Evolutionary conservation across 371 early-diverging fungal species (phyloP), one percentile per base, ranked within the genome.

Genomic region (Mitosporidium daphniae): DNA sequence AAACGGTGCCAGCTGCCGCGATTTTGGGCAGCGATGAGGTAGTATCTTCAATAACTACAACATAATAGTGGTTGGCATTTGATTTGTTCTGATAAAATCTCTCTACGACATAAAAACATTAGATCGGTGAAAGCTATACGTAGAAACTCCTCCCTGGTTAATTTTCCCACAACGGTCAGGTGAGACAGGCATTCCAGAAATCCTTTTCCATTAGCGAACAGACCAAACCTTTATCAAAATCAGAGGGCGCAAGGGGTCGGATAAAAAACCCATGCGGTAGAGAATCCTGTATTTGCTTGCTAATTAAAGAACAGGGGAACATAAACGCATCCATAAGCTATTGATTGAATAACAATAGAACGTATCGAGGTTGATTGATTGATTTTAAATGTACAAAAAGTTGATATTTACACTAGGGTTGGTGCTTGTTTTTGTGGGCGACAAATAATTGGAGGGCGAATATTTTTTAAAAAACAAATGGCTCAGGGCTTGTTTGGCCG

Each of bases 1-100:
- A 40, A 26, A 93, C 45, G 8, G 86, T 78, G 16, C 89, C 93
- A n/a, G 69, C 61, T 2, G 71, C 91, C 15, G 73, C 69, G 18
- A 91, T 57, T 14, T 21, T 19, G 9, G 21, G 14, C 41, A 33
- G 14, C 31, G 14, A 15, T 53, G 36, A 11, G 38, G 42, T 0
- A 43, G 37, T 11, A 57, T 53, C 23, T 25, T 26, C 15, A 23
- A 31, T 29, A 4, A 33, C 37, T 11, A 44, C 43, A 19, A 44
- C 27, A 18, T 35, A 28, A 13, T 23, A 14, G 27, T 44, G 35
- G 17, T 33, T 29, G 20, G 34, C 65, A 62, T 29, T 60, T 38
- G 42, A 55, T 66, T 25, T 59, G 53, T 23, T 62, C 66, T 54
- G 35, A 23, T 16, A 22, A 13, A 24, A 31, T 22, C 14, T 9